Base-by-base conservation (phyloP, 352 stramenopile species). In the Pythium phragmitis region DNA sequence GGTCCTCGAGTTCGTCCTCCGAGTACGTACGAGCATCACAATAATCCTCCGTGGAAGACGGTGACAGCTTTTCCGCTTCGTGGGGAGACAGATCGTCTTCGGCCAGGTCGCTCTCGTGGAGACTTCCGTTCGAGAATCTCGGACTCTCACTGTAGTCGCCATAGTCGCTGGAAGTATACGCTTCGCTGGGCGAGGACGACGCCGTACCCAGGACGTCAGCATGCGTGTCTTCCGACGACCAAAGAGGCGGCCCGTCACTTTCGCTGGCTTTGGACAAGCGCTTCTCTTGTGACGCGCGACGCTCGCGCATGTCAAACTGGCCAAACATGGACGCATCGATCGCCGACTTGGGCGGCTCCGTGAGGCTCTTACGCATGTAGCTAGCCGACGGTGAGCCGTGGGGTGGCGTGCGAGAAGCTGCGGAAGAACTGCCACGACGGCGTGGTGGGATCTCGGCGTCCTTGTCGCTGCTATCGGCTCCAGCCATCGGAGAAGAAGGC, bases 291-390 rank as follows among this genome's bases (percentile, higher is more conserved):
- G 63, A 65, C 0, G 55, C 42, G 8, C 63, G 47, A 16, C 63
- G 63, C 26, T 61, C 46, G 14, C 56, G 55, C 56, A 64, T 39
- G 13, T 65, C 55, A 51, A 60, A 69, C 23, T 55, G 36, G 23
- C 17, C 41, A 34, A 63, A 41, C 2, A 30, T 17, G 1, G 72
- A 74, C 21, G 77, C 63, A 37, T 77, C 60, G 46, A 77, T 77
- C 39, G 69, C 71, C 23, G 71, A 75, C 53, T 71, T 72, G 21
- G 82, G 79, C 9, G 79, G 82, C 8, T 70, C 57, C 28, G 63
- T 62, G 34, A 65, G 56, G 34, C 56, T 70, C 57, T 70, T 65
- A 28, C 58, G 52, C n/a, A 19, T 47, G 34, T 60, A 39, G 42
- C 51, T 52, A 37, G 12, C 45, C 6, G 45, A 47, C 26, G 63